Conservation (phyloP, 768 basidiomycete genomes). For the Sarcomyxa edulis region DNA sequence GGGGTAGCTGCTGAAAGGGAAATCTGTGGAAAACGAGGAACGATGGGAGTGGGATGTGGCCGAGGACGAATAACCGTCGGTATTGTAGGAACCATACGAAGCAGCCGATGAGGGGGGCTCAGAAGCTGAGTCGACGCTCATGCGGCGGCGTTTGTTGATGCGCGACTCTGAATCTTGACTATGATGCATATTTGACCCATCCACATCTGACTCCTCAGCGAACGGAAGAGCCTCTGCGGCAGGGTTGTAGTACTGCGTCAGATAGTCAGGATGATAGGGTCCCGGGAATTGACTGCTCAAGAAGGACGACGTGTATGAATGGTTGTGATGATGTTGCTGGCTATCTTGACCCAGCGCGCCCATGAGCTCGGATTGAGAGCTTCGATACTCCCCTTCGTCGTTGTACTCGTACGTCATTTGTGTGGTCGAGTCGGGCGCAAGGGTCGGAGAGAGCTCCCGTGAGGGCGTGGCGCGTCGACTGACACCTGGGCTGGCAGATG, state of each 20-base stretch:
- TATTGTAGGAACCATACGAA: slow-evolving; percentile 55
- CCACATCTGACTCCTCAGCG: slow-evolving; percentile 42
- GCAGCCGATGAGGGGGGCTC: slow-evolving; percentile 60
- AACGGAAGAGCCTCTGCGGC: slow-evolving; percentile 51
- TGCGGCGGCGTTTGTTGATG: slow-evolving; percentile 60
- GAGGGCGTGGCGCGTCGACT: slow-evolving; percentile 71
- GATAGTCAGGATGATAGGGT: slow-evolving; percentile 71
- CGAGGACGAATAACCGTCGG: slow-evolving; percentile 60
- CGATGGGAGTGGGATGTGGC: slow-evolving; percentile 54
- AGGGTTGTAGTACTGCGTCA: slow-evolving; percentile 42
- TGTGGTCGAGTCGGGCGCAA: slow-evolving; percentile 68
- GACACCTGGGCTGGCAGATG: slow-evolving; percentile 70
- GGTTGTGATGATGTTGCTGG: slow-evolving; percentile 17
- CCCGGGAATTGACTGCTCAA: slow-evolving; percentile 49
- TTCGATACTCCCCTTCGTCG: slow-evolving; percentile 37
- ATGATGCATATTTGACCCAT: slow-evolving; percentile 21
- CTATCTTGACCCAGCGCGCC: slow-evolving; percentile 35
- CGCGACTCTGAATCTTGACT: slow-evolving; percentile 33
- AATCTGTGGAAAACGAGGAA: slow-evolving; percentile 58
- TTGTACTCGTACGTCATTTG: slow-evolving; percentile 45
- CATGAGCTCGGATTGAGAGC: slow-evolving; percentile 47
- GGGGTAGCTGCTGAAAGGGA: slow-evolving; percentile 52
- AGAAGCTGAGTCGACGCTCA: slow-evolving; percentile 55
- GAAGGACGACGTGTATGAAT: slow-evolving; percentile 28
- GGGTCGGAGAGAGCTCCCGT: slow-evolving; percentile 55